These are phyloP conservation scores for Saccharomyces hybrid DNA, from an alignment of 1,139 yeast species.

Conservation along the genomic window DNA sequence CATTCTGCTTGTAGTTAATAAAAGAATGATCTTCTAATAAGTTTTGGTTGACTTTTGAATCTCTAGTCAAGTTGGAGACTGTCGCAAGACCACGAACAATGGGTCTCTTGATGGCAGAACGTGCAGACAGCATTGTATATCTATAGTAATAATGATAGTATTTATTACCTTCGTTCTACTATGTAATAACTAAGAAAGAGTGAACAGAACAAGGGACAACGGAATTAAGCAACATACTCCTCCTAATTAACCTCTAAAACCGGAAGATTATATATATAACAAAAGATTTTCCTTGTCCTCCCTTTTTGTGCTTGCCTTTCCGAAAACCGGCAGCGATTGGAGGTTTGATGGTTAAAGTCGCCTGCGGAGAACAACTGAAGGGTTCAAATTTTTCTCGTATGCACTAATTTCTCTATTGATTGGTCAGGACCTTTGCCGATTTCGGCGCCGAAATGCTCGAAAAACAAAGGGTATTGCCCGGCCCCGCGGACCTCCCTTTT, in stretches of 20 bases:
- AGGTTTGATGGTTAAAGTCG: not conserved
- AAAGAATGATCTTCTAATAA: conserved; percentile 81
- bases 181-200: not conserved
- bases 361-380: not conserved
- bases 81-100: conserved; percentile 65
- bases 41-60: conserved; percentile 89
- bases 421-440: conserved; percentile 1
- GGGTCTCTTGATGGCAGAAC: conserved; percentile 29
- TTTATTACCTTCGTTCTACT: not conserved
- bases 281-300: not conserved
- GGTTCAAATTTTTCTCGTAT: not conserved
- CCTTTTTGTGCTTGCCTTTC: conserved; percentile 1
- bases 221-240: not conserved
- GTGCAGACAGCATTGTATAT: conserved; percentile 35
- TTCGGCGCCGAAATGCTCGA: not conserved
- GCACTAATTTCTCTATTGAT: not conserved
- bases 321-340: conserved; percentile 1
- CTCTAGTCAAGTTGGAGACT: conserved; percentile 60
- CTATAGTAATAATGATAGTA: not conserved
- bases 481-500: not conserved
- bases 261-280: not conserved
- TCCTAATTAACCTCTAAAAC: not conserved
- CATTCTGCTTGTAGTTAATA: conserved; percentile 67
- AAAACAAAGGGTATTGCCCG: not conserved
- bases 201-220: not conserved